Base-by-base conservation (phyloP, 768 basidiomycete genomes). In the Cyclocybe aegerita region DNA sequence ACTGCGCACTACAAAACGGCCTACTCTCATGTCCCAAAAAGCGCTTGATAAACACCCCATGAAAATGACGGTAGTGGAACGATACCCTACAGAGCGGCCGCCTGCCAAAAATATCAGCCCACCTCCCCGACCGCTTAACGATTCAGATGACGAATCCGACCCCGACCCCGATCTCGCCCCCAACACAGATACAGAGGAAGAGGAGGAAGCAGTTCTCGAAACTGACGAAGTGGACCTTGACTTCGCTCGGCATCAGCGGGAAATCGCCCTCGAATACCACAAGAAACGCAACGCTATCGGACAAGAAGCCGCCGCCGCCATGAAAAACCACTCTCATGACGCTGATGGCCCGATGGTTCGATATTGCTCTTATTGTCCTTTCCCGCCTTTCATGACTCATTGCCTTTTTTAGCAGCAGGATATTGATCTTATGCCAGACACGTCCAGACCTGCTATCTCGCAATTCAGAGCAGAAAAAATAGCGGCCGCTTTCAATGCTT, bases 111-210 rank as follows among this genome's bases (percentile, higher is more conserved):
- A 39, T 51, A 44, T 43, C 60, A 54, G 39, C 63, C 47, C 50
- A 62, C 32, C 39, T 59, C 45, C 46, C 61, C 33, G 44, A 52
- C 14, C 53, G 39, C 14, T 38, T 53, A 30, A 58, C 60, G 87
- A 90, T 64, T 88, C 87, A 0, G 86, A 88, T 59, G 88, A 88
- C 53, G 87, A 90, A 61, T 83, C 85, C 4, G 70, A 72, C 4
- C 68, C 71, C 15, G 70, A 76, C 7, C 49, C 53, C 30, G 50
- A 55, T 39, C 41, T 53, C 31, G 60, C 61, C 30, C 53, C 57
- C 4, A 66, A 68, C 30, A 62, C 61, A 14, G 61, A 69, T 17
- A 67, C 64, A 14, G 47, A 31, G 9, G 53, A 55, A 12, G 75
- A 76, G n/a, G 77, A 71, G 23, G 68, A 69, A 2, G 52, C 70